Percentiles rank a stretch among this genome's conserved stretches.
These are phyloP conservation scores for Tulasnella sp. DNA, from an alignment of 768 basidiomycete species.

Conservation along the genomic window DNA sequence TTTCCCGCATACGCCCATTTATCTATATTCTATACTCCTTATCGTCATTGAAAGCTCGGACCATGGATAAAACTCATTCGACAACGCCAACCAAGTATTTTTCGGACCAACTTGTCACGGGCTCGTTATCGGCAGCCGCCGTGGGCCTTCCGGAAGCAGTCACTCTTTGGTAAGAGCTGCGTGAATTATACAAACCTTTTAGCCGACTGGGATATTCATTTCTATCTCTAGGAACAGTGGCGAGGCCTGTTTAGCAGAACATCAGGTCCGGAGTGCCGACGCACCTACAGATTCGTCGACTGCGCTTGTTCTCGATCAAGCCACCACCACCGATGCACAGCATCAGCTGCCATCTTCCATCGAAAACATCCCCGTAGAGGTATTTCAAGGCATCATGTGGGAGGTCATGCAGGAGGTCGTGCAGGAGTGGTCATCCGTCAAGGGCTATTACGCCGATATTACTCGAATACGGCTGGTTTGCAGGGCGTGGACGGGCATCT, in stretches of 20 bases:
- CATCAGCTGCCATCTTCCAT: background rate
- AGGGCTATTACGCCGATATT: background rate
- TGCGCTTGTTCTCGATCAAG: background rate
- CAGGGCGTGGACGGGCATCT: background rate
- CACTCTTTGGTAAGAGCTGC: background rate
- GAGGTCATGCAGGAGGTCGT: background rate
- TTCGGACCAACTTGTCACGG: background rate
- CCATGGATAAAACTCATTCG: background rate
- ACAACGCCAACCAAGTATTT: background rate
- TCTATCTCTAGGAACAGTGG: background rate
- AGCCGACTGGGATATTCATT: background rate
- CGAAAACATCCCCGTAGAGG: background rate
- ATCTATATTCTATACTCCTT: background rate
- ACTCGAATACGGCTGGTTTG: background rate
- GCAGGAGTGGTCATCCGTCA: background rate
- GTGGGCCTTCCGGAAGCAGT: background rate
- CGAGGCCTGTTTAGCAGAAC: background rate
- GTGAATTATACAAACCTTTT: background rate
- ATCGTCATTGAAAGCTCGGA: background rate
- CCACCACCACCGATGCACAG: background rate
- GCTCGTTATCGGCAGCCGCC: background rate
- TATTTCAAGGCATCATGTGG: background rate
- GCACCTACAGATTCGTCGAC: background rate
- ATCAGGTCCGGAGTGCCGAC: background rate
- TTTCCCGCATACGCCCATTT: background rate